A percentile compares a stretch with the other conserved stretches of the same genome.
phyloP scores from a whole-genome alignment of 768 basidiomycete genomes.

The Lentinula boryana region DNA sequence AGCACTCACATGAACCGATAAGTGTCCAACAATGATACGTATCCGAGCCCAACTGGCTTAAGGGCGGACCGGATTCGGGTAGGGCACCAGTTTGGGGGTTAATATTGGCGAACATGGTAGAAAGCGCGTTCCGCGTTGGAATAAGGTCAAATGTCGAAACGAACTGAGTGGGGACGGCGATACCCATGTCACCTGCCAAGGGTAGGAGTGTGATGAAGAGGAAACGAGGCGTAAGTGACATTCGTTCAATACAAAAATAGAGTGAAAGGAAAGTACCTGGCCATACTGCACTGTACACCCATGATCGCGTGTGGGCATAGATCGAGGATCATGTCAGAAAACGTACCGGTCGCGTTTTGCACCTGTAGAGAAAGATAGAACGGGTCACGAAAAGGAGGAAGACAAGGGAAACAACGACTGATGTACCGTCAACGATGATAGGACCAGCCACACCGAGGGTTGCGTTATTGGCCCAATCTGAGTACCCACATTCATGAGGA shows the following conservation, averaged over 20 bases:
- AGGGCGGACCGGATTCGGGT: conserved; percentile 46
- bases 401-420: not conserved
- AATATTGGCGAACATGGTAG: conserved; percentile 51
- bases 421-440: conserved; percentile 49
- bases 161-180: conserved; percentile 51
- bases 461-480: conserved; percentile 52
- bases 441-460: conserved; percentile 50
- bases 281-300: conserved; percentile 43
- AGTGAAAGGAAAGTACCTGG: conserved; percentile 27
- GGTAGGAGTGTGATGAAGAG: too few species aligned
- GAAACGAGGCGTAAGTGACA: not conserved
- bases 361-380: conserved; percentile 13
- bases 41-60: conserved; percentile 40
- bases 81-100: conserved; percentile 48
- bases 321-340: not conserved
- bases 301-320: not conserved
- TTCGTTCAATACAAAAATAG: not conserved
- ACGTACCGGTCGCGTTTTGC: conserved; percentile 50
- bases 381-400: not conserved
- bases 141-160: conserved; percentile 56
- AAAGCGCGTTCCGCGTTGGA: conserved; percentile 49
- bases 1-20: conserved; percentile 41
- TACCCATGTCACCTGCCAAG: conserved; percentile 47
- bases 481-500: not conserved
- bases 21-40: conserved; percentile 60